Evolutionary conservation across 176 grass and related monocot genomes (phyloP).

Genomic region (Carex myosuroides): DNA sequence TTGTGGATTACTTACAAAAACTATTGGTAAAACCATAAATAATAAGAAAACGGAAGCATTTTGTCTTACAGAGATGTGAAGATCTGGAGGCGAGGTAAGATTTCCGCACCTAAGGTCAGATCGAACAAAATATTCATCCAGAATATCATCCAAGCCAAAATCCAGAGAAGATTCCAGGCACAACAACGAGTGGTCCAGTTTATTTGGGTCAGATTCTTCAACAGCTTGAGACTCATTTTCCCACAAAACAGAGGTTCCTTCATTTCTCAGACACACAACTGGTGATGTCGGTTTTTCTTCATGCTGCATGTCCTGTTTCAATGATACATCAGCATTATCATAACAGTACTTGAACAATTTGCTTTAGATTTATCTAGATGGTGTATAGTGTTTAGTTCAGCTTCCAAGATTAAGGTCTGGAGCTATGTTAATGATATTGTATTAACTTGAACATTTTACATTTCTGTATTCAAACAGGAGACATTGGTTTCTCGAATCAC

Average conservation of each 20-base stretch:
- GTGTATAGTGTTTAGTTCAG: not conserved
- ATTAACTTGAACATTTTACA: not conserved
- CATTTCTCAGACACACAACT: constrained; percentile 30
- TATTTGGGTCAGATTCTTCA: constrained; percentile 19
- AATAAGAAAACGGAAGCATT: not conserved
- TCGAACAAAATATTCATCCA: constrained; percentile 20
- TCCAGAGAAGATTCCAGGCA: constrained; percentile 30
- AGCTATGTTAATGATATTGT: not conserved
- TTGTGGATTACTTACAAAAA: not conserved
- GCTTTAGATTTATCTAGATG: not conserved
- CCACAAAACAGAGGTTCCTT: constrained; percentile 36
- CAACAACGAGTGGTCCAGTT: constrained; percentile 36
- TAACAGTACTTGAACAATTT: not conserved
- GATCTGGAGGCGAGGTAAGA: constrained; percentile 54
- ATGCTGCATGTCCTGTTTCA: not conserved
- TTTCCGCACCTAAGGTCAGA: constrained; percentile 41
- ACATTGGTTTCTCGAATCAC: not conserved
- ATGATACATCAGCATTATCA: not conserved
- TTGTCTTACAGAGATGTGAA: constrained; percentile 56
- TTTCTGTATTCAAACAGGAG: not conserved
- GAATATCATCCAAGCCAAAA: constrained; percentile 11
- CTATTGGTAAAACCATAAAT: not conserved
- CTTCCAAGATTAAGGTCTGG: not conserved
- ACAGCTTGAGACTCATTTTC: constrained; percentile 30
- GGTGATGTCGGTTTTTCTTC: constrained; percentile 19